Conservation (phyloP, 192 early-diverging fungal species). For the Backusella parvicylindrica region DNA sequence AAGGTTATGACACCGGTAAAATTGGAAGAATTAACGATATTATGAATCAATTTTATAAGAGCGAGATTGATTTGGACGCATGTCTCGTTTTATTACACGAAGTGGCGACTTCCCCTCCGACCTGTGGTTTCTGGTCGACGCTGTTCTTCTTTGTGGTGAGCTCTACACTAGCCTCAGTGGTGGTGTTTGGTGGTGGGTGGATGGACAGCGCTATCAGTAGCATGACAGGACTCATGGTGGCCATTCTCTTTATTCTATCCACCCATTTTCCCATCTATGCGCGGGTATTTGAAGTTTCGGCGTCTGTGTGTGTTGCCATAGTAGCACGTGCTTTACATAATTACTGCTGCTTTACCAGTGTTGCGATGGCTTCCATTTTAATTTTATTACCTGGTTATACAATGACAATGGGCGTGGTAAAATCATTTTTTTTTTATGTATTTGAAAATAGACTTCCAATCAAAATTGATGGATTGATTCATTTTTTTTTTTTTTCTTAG, state of each 20-base stretch:
- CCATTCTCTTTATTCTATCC: conserved; percentile 56
- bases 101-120: conserved; percentile 53
- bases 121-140: conserved; percentile 53
- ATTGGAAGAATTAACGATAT: conserved; percentile 57
- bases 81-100: conserved; percentile 48
- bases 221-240: conserved; percentile 56
- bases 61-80: conserved; percentile 44
- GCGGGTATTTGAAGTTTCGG: conserved; percentile 58
- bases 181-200: conserved; percentile 64
- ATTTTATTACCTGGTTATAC: conserved; percentile 73
- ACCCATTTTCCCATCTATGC: conserved; percentile 58
- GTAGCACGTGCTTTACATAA: conserved; percentile 24
- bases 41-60: conserved; percentile 49
- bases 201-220: conserved; percentile 45
- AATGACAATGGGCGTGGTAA: conserved; percentile 72
- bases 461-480: no score
- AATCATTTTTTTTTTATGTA: not conserved
- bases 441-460: not conserved
- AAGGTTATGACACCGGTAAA: conserved; percentile 69
- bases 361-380: conserved; percentile 39
- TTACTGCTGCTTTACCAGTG: conserved; percentile 29
- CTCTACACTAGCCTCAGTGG: conserved; percentile 51
- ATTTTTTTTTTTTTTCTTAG: not conserved
- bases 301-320: conserved; percentile 30
- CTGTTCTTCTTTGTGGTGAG: conserved; percentile 43